Evolutionary conservation across 2,329 filamentous ascomycete genomes (phyloP).

Genomic region (Colletotrichum karsti): DNA sequence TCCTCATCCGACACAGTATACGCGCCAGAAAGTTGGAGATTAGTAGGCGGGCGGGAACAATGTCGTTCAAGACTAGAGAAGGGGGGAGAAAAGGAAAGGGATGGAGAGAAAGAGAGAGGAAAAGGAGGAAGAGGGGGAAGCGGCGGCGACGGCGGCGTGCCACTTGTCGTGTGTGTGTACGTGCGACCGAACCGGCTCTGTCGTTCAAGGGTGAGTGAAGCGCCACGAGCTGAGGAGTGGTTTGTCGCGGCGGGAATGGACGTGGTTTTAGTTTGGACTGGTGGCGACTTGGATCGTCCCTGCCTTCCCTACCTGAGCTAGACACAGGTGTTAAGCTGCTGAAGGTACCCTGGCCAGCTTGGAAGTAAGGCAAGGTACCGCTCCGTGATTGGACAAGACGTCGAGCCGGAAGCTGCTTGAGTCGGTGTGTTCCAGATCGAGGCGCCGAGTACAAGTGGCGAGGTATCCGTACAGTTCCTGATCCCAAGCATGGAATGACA

Average conservation of each 20-base stretch:
- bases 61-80: neutral
- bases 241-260: conserved; percentile 23
- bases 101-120: neutral
- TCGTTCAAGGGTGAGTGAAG: conserved; percentile 24
- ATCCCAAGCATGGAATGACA: neutral
- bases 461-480: conserved; percentile 2
- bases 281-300: conserved; percentile 28
- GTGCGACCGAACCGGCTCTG: conserved; percentile 19
- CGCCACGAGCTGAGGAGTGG: conserved; percentile 23
- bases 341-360: neutral
- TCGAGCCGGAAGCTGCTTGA: neutral
- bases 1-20: conserved; percentile 15
- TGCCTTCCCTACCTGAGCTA: conserved; percentile 3
- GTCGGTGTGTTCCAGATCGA: neutral
- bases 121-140: neutral
- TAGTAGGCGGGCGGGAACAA: neutral
- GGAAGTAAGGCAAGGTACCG: conserved; percentile 15
- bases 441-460: neutral
- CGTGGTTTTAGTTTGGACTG: conserved; percentile 23
- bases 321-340: neutral
- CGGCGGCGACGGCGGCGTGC: conserved; percentile 10
- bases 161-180: conserved; percentile 17
- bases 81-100: conserved; percentile 2
- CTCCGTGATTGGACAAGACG: neutral
- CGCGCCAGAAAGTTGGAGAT: neutral